A percentile compares a stretch with the other conserved stretches of the same genome.
Evolutionary conservation across 2,329 filamentous ascomycete species (phyloP).

Genomic region (Microcera coccophila): DNA sequence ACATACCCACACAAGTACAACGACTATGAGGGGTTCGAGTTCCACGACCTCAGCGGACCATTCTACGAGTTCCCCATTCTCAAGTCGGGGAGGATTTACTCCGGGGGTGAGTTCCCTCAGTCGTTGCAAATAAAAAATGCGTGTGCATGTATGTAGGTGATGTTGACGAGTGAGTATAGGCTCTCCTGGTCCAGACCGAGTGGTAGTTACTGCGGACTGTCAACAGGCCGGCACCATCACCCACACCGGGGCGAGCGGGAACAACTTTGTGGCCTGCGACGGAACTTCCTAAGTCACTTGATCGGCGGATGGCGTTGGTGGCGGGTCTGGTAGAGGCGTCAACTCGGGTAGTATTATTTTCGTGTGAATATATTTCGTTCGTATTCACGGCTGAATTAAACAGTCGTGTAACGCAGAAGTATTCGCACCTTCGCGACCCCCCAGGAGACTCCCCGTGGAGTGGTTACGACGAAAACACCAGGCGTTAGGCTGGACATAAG

Average conservation of each 20-base stretch:
- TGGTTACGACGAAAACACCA: too few species aligned
- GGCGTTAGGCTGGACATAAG: too few species aligned
- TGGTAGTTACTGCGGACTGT: conserved; percentile 57
- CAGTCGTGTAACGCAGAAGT: too few species aligned
- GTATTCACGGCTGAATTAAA: too few species aligned
- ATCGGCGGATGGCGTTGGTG: background rate
- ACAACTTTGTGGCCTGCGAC: conserved; percentile 63
- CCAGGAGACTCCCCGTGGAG: too few species aligned
- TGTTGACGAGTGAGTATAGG: conserved; percentile 18
- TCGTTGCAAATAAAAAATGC: too few species aligned
- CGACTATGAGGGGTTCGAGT: conserved; percentile 38
- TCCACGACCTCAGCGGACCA: conserved; percentile 29
- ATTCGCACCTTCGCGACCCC: too few species aligned
- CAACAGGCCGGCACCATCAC: conserved; percentile 62
- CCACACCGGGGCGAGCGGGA: conserved; percentile 64
- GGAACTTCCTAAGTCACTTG: conserved; percentile 15
- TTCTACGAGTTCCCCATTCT: conserved; percentile 40
- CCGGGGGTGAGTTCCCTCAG: conserved; percentile 28
- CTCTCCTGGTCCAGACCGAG: conserved; percentile 61
- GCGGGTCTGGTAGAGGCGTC: background rate
- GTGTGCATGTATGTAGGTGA: background rate
- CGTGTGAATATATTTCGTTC: too few species aligned
- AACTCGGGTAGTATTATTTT: too few species aligned
- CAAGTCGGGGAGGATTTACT: conserved; percentile 30
- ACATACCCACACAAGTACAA: conserved; percentile 38